Base-by-base conservation (phyloP, 176 grass and related monocot genomes). In the Thinopyrum elongatum region DNA sequence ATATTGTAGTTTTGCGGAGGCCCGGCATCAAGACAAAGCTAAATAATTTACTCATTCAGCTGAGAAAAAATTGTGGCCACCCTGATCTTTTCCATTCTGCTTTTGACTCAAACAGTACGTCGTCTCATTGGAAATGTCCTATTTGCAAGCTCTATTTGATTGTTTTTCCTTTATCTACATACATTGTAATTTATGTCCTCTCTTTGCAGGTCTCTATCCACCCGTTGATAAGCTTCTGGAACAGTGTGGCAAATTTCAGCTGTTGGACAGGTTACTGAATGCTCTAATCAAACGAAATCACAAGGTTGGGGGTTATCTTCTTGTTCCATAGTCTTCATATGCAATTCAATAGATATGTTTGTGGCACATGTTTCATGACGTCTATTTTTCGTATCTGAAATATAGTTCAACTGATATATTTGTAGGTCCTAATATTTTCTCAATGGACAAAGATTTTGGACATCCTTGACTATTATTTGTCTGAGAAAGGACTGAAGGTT, bases 401-500 rank as follows among this genome's bases (percentile, higher is more conserved):
- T 81, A 28, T 60, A 59, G 39, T 79, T 87, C 29, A 69, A 69
- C 44, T 85, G 44, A 44, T 70, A 70, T 21, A 31, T 74, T 75
- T 88, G 44, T 79, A 95, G 97, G 97, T 98, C 78, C 73, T 98
- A 60, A 91, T 98, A 84, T 98, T 98, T 85, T 95, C 97, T 22
- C 97, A 98, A 26, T 98, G 90, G 90, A 95, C 96, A 70, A 95
- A 95, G 89, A 65, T 95, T 59, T 90, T 98, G 85, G 96, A 98
- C 87, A 64, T 98, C 26, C 70, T 98, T 35, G 93, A 95, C 17
- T 98, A 95, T 82, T 98, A 94, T 44, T 88, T 98, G 70, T 81
- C 80, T 39, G 87, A 90, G 31, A 92, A 88, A 89, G 86, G 93
- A 12, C 46, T 98, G 15, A 83, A 88, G 36, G 75, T 84, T 87